Evolutionary conservation across 2,329 filamentous ascomycete genomes (phyloP).

Genomic region (Pseudocercospora crystallina): DNA sequence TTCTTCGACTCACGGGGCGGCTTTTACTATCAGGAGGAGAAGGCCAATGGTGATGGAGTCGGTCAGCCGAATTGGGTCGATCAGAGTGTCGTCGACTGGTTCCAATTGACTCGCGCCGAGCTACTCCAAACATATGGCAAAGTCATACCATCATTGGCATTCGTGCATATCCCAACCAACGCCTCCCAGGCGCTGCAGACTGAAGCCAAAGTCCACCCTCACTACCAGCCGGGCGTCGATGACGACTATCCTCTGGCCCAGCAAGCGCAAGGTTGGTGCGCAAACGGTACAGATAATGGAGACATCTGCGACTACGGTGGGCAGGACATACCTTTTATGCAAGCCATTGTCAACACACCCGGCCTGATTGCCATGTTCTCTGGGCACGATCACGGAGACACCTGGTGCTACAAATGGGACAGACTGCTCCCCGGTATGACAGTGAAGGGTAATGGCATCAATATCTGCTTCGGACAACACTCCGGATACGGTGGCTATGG

Average conservation of each 20-base stretch:
- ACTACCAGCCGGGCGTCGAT: conserved; percentile 49
- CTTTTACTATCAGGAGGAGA: conserved; percentile 52
- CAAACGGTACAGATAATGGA: conserved; percentile 38
- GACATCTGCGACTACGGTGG: conserved; percentile 38
- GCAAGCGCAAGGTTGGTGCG: conserved; percentile 42
- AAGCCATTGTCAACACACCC: conserved; percentile 54
- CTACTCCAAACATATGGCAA: conserved; percentile 19
- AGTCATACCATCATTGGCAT: conserved; percentile 52
- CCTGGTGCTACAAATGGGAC: conserved; percentile 37
- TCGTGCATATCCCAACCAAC: conserved; percentile 55
- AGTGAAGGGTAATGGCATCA: conserved; percentile 31
- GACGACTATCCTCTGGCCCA: conserved; percentile 42
- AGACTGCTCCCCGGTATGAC: conserved; percentile 28
- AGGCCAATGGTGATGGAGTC: conserved; percentile 29
- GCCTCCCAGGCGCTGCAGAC: conserved; percentile 44
- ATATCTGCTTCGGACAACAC: conserved; percentile 36
- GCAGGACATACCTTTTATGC: conserved; percentile 63
- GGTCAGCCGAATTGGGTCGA: conserved; percentile 48
- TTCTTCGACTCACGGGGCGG: conserved; percentile 67
- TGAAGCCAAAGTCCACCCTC: conserved; percentile 41
- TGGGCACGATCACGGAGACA: conserved; percentile 62
- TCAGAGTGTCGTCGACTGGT: conserved; percentile 48
- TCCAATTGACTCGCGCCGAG: conserved; percentile 32
- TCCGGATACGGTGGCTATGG: conserved; percentile 37
- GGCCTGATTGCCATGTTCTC: conserved; percentile 61